These are phyloP conservation scores for Cytospora leucostoma DNA, from an alignment of 2,329 filamentous ascomycete genomes.

Conservation along the genomic window DNA sequence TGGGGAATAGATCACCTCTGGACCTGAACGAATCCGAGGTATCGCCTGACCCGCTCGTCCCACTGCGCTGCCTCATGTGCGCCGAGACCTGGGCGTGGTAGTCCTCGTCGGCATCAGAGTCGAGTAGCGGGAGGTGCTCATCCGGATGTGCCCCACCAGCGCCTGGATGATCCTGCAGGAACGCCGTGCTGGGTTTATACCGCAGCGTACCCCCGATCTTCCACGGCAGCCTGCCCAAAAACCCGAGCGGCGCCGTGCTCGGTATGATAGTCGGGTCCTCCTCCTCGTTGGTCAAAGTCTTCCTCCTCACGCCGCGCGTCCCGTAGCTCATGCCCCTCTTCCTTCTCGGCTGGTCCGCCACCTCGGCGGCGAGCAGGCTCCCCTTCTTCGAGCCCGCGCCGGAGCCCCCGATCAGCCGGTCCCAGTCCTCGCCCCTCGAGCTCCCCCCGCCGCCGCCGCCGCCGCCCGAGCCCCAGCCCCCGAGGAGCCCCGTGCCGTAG, in stretches of 20 bases:
- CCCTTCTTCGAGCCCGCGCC: constrained; percentile 38
- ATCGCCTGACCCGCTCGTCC: constrained; percentile 75
- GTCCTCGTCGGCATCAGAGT: constrained; percentile 55
- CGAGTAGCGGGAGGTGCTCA: constrained; percentile 72
- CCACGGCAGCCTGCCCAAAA: constrained; percentile 81
- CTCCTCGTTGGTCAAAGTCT: constrained; percentile 43
- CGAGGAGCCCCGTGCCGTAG: constrained; percentile 59
- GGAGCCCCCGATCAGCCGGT: constrained; percentile 74
- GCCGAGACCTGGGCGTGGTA: constrained; percentile 22
- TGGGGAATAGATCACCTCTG: constrained; percentile 86
- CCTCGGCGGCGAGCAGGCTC: constrained; percentile 39
- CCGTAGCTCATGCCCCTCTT: constrained; percentile 91
- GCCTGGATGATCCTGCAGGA: constrained; percentile 83
- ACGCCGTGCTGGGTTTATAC: constrained; percentile 89
- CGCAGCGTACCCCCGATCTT: constrained; percentile 78
- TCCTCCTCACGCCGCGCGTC: constrained; percentile 59
- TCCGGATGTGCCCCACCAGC: constrained; percentile 38
- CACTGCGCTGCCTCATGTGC: constrained; percentile 65
- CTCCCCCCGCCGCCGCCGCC: constrained; percentile 12
- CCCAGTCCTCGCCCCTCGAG: constrained; percentile 69
- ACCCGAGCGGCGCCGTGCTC: constrained; percentile 81
- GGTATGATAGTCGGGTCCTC: constrained; percentile 90
- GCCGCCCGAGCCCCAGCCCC: constrained; percentile 41
- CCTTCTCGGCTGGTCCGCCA: constrained; percentile 65
- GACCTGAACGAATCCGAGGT: constrained; percentile 87